Evolutionary conservation across 2,329 filamentous ascomycete genomes (phyloP).

Genomic region (Colletotrichum camelliae): DNA sequence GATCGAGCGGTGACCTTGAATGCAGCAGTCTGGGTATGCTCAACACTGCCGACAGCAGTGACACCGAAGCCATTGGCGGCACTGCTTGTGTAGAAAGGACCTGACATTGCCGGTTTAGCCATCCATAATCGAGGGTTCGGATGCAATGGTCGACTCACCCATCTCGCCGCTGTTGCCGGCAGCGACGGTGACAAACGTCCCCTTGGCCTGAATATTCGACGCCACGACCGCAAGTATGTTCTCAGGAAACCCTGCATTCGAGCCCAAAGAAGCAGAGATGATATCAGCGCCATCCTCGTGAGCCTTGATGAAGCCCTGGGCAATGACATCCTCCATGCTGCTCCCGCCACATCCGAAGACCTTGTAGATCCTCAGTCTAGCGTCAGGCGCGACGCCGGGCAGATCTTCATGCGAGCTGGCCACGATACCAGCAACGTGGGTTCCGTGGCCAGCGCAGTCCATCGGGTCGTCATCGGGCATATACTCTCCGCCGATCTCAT

Average conservation of each 20-base stretch:
- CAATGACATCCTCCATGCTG: slow-evolving; percentile 18
- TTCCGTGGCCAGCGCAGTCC: slow-evolving; percentile 31
- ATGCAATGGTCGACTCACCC: neutral
- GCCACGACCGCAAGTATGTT: neutral
- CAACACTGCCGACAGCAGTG: neutral
- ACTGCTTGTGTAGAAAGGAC: slow-evolving; percentile 9
- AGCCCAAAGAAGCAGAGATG: slow-evolving; percentile 34
- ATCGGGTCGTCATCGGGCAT: slow-evolving; percentile 44
- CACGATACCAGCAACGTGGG: neutral
- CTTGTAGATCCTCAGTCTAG: slow-evolving; percentile 44
- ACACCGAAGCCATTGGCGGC: neutral
- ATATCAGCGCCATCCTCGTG: slow-evolving; percentile 33
- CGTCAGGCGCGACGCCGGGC: slow-evolving; percentile 45
- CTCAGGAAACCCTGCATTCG: slow-evolving; percentile 29
- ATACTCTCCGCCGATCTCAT: slow-evolving; percentile 31
- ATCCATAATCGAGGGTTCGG: too few relatives aligned
- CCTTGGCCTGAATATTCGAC: neutral
- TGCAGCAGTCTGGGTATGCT: neutral
- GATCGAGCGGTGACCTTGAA: neutral
- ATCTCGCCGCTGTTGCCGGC: slow-evolving; percentile 10
- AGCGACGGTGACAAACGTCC: neutral
- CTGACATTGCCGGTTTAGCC: neutral
- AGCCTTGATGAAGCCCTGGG: slow-evolving; percentile 17
- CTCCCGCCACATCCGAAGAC: slow-evolving; percentile 35
- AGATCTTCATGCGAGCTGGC: slow-evolving; percentile 34